Evolutionary conservation across 768 basidiomycete genomes (phyloP), one percentile per base, ranked within the genome.

Genomic region (Kwoniella europaea): DNA sequence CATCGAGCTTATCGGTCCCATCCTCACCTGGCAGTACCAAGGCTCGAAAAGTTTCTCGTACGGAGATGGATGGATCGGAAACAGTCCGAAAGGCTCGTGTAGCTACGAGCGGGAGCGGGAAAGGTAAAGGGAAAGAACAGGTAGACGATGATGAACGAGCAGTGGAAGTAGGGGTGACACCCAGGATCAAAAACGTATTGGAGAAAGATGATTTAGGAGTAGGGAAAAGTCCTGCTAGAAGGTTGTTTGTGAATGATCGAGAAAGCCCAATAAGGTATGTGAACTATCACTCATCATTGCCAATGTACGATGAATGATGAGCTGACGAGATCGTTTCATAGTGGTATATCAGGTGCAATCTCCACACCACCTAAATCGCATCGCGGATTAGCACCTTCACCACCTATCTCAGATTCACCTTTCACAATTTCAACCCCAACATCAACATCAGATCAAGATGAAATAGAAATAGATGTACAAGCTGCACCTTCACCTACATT

Each of bases 201-300:
- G 73, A 73, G 35, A 71, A 65, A 27, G 76, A 76, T 70, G 79
- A 77, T 29, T 59, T 80, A 27, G 79, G 79, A 3, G 52, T 71
- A 16, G 79, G 76, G 3, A 71, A 65, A 50, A 78, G 76, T 74
- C 79, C 79, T 10, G 79, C 79, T 9, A 77, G 79, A 55, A 70
- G 72, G 27, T 59, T 80, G 46, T 80, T 80, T 50, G 57, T 43
- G 2, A 63, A 56, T 53, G 12, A n/a, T 27, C 35, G 57, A 16
- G 24, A 18, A n/a, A 52, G 16, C 12, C 68, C 63, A 20, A 68
- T 66, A 57, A 71, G 70, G 73, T 72, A 13, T 29, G 29, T 29
- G 29, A 61, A 66, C 27, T 35, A 18, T 12, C 15, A 15, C 18
- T 12, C 64, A 44, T 41, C 16, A 43, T 29, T 46, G 35, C 20